Evolutionary conservation across 83 land plant species (phyloP).

Genomic region (Isoetes engelmannii): DNA sequence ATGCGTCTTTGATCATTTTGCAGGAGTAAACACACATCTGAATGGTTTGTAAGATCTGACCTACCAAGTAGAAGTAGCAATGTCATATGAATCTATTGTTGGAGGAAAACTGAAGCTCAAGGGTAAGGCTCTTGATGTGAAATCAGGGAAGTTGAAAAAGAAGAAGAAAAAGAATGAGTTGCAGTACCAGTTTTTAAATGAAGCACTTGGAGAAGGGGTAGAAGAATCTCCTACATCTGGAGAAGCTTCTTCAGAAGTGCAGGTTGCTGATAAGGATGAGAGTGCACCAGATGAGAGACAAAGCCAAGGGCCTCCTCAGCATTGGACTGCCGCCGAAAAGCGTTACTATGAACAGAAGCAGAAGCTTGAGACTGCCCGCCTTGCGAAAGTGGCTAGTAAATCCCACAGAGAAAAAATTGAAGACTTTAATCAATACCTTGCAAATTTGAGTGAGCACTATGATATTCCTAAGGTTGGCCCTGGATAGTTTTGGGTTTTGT

Average conservation of each 20-base stretch:
- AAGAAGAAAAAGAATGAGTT: conserved; percentile 52
- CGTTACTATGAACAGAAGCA: conserved; percentile 70
- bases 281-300: too few relatives aligned
- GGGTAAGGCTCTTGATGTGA: conserved; percentile 80
- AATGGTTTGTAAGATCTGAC: too few relatives aligned
- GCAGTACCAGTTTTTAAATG: conserved; percentile 6
- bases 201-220: conserved; percentile 32
- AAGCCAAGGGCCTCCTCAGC: background rate
- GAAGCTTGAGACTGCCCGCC: conserved; percentile 44
- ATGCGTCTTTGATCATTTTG: too few relatives aligned
- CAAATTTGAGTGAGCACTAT: conserved; percentile 96
- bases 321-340: conserved; percentile 79
- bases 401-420: conserved; percentile 83
- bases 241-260: conserved; percentile 14
- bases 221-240: conserved; percentile 29
- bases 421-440: conserved; percentile 88
- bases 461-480: conserved; percentile 99
- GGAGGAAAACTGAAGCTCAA: conserved; percentile 81
- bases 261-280: too few relatives aligned
- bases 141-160: conserved; percentile 55
- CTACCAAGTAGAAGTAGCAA: background rate
- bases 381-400: conserved; percentile 67
- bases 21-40: too few relatives aligned
- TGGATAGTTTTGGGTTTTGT: conserved; percentile 29
- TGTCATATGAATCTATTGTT: conserved; percentile 56